A percentile compares a stretch with the other conserved stretches of the same genome.
phyloP scores from a whole-genome alignment of 805 yeast genomes.

The Ogataea saltuana region DNA sequence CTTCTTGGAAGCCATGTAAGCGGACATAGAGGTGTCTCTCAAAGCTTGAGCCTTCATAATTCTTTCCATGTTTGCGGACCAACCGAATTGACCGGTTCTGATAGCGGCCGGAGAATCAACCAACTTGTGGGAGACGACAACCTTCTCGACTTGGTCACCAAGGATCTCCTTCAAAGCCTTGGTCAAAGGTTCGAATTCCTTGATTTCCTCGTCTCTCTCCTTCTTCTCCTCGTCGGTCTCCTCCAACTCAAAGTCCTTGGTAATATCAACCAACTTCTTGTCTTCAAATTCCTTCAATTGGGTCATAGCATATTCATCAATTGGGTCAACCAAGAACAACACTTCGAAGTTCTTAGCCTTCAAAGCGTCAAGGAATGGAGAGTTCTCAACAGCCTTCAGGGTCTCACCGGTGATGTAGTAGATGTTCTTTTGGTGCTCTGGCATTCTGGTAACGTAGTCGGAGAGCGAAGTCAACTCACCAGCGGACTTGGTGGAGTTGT shows the following conservation, averaged over 20 bases:
- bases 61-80: conserved; percentile 99
- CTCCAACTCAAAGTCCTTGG: conserved; percentile 98
- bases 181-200: conserved; percentile 90
- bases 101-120: conserved; percentile 99
- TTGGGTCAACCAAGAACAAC: conserved; percentile 96
- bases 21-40: conserved; percentile 97
- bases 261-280: conserved; percentile 97
- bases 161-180: conserved; percentile 94
- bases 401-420: conserved; percentile 99
- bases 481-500: conserved; percentile 91
- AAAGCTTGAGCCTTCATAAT: conserved; percentile 99
- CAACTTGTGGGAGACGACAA: conserved; percentile 94
- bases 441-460: conserved; percentile 99
- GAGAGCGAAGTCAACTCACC: conserved; percentile 94
- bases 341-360: conserved; percentile 99
- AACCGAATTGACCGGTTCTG: conserved; percentile 99
- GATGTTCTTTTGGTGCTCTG: conserved; percentile 99
- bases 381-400: conserved; percentile 94
- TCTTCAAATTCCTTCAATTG: conserved; percentile 99
- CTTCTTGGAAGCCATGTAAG: conserved; percentile 99
- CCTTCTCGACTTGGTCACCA: conserved; percentile 99
- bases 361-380: conserved; percentile 98
- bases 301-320: conserved; percentile 99
- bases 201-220: conserved; percentile 88
- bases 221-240: conserved; percentile 98